Evolutionary conservation across 208 protist genomes (phyloP).

Genomic region (Willaertia magna): DNA sequence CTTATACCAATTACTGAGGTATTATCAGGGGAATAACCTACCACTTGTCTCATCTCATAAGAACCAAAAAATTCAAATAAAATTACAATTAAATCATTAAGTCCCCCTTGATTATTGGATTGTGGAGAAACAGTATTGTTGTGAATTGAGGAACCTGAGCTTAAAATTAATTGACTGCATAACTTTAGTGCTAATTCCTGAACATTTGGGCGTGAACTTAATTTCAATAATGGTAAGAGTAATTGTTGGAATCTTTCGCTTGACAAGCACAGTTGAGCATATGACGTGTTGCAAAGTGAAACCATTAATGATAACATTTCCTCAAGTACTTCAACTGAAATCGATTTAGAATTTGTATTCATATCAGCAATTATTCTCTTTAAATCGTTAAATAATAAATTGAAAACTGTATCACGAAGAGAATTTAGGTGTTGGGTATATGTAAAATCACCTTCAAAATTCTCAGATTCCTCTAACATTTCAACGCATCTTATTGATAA

Average conservation of each 20-base stretch:
- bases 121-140: no score
- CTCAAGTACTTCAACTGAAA: background rate
- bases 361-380: background rate
- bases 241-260: background rate
- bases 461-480: background rate
- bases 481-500: background rate
- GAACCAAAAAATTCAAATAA: background rate
- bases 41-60: background rate
- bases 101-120: background rate
- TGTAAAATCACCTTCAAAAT: background rate
- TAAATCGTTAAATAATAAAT: background rate
- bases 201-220: background rate
- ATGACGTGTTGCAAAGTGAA: background rate
- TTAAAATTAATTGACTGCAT: background rate
- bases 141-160: no score
- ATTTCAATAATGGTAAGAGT: background rate
- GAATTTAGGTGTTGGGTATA: background rate
- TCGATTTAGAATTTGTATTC: background rate
- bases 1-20: background rate
- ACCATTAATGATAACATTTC: background rate
- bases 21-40: background rate
- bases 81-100: background rate
- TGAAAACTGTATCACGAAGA: background rate
- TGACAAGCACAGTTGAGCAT: background rate
- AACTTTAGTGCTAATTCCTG: background rate